phyloP scores from a whole-genome alignment of 495 filamentous ascomycete genomes.

The Poronia punctata region DNA sequence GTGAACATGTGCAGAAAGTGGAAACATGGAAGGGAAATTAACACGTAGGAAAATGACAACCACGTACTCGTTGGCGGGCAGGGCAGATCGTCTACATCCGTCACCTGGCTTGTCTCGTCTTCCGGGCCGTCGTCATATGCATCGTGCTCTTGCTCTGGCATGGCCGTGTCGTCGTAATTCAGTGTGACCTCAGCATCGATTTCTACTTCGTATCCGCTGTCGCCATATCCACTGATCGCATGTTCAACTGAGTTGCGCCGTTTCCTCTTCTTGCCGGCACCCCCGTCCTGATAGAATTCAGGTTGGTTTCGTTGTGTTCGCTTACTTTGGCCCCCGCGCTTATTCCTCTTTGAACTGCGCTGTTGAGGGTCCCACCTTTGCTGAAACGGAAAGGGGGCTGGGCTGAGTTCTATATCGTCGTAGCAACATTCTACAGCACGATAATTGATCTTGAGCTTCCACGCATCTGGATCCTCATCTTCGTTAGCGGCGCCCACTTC shows the following conservation, averaged over 20 bases:
- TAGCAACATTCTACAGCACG: slow-evolving; percentile 76
- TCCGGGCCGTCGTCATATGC: slow-evolving; percentile 22
- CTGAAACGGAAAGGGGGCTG: slow-evolving; percentile 83
- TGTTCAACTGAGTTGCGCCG: slow-evolving; percentile 27
- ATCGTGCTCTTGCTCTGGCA: slow-evolving; percentile 17
- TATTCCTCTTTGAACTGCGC: slow-evolving; percentile 30
- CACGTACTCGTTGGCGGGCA: slow-evolving; percentile 58
- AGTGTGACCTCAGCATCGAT: slow-evolving; percentile 30
- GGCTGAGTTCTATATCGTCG: slow-evolving; percentile 63
- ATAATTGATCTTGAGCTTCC: slow-evolving; percentile 66
- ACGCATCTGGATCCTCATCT: slow-evolving; percentile 43
- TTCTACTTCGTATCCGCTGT: slow-evolving; percentile 19
- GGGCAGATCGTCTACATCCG: slow-evolving; percentile 55
- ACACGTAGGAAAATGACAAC: too few species aligned
- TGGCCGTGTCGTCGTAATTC: slow-evolving; percentile 50
- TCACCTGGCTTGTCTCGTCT: slow-evolving; percentile 25
- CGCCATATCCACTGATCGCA: slow-evolving; percentile 21
- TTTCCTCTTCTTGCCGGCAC: slow-evolving; percentile 49
- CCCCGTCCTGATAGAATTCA: slow-evolving; percentile 35
- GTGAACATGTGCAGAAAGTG: too few species aligned
- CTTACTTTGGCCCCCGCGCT: slow-evolving; percentile 32
- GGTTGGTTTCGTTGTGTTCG: slow-evolving; percentile 33
- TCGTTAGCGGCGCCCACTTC: not conserved
- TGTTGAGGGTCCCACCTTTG: slow-evolving; percentile 84
- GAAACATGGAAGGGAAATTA: too few species aligned